Evolutionary conservation across 164 flowering plant species (phyloP), one percentile per base, ranked within the genome.

Genomic region (Liriodendron chinense): DNA sequence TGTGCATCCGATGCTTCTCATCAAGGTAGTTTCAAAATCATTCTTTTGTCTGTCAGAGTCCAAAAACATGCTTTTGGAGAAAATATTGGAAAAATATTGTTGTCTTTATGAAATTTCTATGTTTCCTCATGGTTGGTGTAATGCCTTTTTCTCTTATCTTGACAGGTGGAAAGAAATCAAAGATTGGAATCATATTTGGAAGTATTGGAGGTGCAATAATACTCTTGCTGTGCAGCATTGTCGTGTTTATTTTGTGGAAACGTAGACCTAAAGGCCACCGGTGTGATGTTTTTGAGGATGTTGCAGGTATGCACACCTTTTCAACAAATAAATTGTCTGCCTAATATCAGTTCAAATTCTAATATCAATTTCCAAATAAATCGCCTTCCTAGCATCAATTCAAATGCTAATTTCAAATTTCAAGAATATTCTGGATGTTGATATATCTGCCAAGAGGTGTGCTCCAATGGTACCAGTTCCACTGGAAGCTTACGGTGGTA

Each of bases 221-320:
- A 57, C 64, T 89, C 53, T 76, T 90, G 24, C 68, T 91, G 59
- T 68, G 86, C 71, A 88, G 86, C 47, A 84, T 78, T 62, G 63
- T 86, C 62, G 23, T 94, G 64, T 77, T 85, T 74, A 76, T 85
- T 63, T 26, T 85, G 70, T 92, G 85, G 84, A 90, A 83, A 85
- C 77, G 87, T 48, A 83, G 85, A 82, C 83, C 78, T 66, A 89
- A 82, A 83, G 89, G 90, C 76, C 86, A 82, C 80, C 87, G 77
- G 74, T 89, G 82, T 56, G 98, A 96, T 77, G 89, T 86, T 64
- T 96, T 83, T 83, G 93, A 91, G 22, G 98, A 96, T 84, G 98
- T 96, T 79, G 78, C 97, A 89, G 99, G 99, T 95, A 34, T 9
- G 14, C 47, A 13, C 20, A 13, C 28, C 43, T 28, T 14, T 9